phyloP scores from a whole-genome alignment of 192 early-diverging fungal species.

The Entomortierella beljakovae region DNA sequence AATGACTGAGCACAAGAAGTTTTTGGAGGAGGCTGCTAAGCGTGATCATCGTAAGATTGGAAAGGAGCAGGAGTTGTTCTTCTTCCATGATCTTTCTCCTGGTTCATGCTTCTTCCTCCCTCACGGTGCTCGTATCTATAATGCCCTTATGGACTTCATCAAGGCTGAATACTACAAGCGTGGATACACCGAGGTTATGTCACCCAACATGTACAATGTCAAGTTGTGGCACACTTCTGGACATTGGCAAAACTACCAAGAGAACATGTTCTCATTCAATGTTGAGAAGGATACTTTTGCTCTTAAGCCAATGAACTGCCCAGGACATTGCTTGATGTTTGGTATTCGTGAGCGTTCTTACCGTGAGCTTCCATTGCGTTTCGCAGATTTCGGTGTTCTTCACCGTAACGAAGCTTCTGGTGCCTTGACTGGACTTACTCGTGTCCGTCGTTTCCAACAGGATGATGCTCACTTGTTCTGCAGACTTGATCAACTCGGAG shows the following conservation, averaged over 20 bases:
- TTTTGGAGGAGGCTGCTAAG: constrained; percentile 96
- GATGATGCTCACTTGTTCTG: constrained; percentile 99
- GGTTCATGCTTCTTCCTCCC: constrained; percentile 96
- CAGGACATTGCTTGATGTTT: constrained; percentile 98
- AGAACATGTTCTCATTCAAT: constrained; percentile 95
- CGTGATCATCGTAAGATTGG: constrained; percentile 98
- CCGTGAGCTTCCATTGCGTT: constrained; percentile 93
- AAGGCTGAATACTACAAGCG: constrained; percentile 90
- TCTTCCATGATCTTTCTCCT: constrained; percentile 95
- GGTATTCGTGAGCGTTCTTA: constrained; percentile 92
- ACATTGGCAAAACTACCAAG: constrained; percentile 97
- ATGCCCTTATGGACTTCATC: constrained; percentile 92
- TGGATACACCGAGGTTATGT: constrained; percentile 96
- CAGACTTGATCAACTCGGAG: constrained; percentile 82
- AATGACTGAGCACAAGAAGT: constrained; percentile 95
- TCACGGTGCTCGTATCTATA: constrained; percentile 97
- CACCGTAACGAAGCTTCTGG: constrained; percentile 96
- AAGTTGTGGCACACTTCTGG: constrained; percentile 98
- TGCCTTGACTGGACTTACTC: constrained; percentile 93
- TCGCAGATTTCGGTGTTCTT: constrained; percentile 98
- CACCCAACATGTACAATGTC: constrained; percentile 98
- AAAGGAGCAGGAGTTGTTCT: constrained; percentile 98
- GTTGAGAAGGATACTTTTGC: constrained; percentile 98
- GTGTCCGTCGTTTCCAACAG: constrained; percentile 98
- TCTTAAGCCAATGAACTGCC: constrained; percentile 99